Conservation (phyloP, 306 rosid genomes). For the Quercus rubra region DNA sequence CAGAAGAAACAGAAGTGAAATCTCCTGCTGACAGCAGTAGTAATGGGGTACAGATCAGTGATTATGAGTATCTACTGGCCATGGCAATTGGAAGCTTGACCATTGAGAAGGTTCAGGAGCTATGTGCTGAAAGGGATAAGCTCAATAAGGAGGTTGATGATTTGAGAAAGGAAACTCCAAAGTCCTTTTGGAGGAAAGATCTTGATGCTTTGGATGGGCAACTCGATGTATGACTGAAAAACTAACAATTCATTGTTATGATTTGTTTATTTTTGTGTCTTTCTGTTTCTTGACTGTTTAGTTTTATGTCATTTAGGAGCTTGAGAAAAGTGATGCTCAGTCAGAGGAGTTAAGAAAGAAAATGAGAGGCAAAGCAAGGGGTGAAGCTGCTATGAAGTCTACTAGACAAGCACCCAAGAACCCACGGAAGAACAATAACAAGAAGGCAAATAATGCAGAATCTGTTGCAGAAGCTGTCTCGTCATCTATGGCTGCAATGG, state of each 20-base stretch:
- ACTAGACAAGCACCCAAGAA: too few species aligned
- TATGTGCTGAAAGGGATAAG: conserved; percentile 57
- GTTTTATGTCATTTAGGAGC: conserved; percentile 20
- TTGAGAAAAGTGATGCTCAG: conserved; percentile 58
- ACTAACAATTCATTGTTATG: not conserved
- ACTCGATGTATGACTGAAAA: conserved; percentile 54
- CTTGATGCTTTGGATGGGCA: conserved; percentile 63
- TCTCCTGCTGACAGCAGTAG: conserved; percentile 20
- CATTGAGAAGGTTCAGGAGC: conserved; percentile 69
- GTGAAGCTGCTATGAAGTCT: too few species aligned
- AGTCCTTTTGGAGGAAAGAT: conserved; percentile 73
- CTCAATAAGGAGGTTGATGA: conserved; percentile 53
- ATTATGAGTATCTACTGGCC: conserved; percentile 72
- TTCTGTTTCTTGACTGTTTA: not conserved
- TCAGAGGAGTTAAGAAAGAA: too few species aligned
- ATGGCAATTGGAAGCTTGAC: conserved; percentile 83
- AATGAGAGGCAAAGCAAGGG: too few species aligned
- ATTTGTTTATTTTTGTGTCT: not conserved
- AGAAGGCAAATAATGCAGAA: conserved; percentile 42
- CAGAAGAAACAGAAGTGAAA: conserved; percentile 49
- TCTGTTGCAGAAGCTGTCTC: conserved; percentile 36
- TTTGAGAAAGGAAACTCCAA: conserved; percentile 62
- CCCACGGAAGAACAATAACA: too few species aligned
- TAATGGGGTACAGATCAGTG: conserved; percentile 46
- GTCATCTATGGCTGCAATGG: conserved; percentile 43